A percentile compares a stretch with the other conserved stretches of the same genome.
Evolutionary conservation across 2,329 filamentous ascomycete genomes (phyloP).

Genomic region (Fonsecaea pedrosoi): DNA sequence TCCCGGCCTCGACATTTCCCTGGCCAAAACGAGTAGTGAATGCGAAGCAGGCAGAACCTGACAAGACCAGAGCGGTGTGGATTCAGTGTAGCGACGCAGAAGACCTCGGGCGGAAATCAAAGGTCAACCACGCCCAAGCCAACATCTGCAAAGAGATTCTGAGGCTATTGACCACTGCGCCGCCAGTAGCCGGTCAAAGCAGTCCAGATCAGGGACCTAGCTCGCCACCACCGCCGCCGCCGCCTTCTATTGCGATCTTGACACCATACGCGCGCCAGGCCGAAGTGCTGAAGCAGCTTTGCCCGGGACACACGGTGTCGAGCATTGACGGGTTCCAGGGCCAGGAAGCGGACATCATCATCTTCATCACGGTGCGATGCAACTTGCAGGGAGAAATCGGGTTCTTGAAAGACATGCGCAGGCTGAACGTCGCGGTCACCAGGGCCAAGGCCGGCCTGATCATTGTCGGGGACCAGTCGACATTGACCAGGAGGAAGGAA

Average conservation of each 20-base stretch:
- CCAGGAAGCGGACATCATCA: slow-evolving; percentile 52
- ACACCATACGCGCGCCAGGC: slow-evolving; percentile 52
- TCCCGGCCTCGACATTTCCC: slow-evolving; percentile 7
- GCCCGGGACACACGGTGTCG: slow-evolving; percentile 40
- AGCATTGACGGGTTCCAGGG: slow-evolving; percentile 56
- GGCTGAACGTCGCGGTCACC: slow-evolving; percentile 53
- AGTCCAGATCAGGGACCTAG: neutral
- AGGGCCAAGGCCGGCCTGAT: slow-evolving; percentile 48
- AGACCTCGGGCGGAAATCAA: slow-evolving; percentile 50
- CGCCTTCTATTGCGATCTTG: slow-evolving; percentile 47
- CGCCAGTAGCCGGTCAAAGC: slow-evolving; percentile 4
- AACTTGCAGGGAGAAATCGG: slow-evolving; percentile 49
- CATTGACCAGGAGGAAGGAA: slow-evolving; percentile 37
- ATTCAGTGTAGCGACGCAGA: slow-evolving; percentile 48
- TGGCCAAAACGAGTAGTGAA: slow-evolving; percentile 4
- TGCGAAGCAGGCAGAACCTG: neutral
- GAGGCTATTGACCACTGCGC: slow-evolving; percentile 40
- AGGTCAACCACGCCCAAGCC: slow-evolving; percentile 50
- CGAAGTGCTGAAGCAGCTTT: slow-evolving; percentile 42
- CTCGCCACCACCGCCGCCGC: neutral
- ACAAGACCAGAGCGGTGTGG: slow-evolving; percentile 41
- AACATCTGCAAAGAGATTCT: slow-evolving; percentile 47
- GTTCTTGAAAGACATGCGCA: slow-evolving; percentile 51
- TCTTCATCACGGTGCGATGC: slow-evolving; percentile 54
- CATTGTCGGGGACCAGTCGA: slow-evolving; percentile 44